Percentiles rank a stretch among this genome's conserved stretches.
Evolutionary conservation across 352 stramenopile genomes (phyloP).

Genomic region (Globisporangium barbulae): DNA sequence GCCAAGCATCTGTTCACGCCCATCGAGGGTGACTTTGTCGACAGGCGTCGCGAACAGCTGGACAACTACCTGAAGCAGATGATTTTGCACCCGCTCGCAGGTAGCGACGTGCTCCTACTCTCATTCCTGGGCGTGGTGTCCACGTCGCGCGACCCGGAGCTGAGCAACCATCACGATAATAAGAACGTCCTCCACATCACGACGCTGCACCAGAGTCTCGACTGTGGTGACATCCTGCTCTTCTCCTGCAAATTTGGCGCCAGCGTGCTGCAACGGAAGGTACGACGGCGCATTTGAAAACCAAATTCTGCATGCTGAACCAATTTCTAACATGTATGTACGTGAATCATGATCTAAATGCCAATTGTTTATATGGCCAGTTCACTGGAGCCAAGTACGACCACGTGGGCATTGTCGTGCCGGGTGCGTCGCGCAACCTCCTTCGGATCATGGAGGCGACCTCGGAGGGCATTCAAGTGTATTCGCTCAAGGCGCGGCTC

Average conservation of each 20-base stretch:
- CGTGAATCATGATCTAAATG: neutral
- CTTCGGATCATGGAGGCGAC: slow-evolving; percentile 81
- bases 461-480: slow-evolving; percentile 75
- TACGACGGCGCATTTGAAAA: slow-evolving; percentile 17
- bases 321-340: neutral
- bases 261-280: slow-evolving; percentile 76
- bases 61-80: slow-evolving; percentile 63
- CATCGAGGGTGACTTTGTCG: slow-evolving; percentile 59
- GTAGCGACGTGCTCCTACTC: slow-evolving; percentile 63
- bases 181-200: slow-evolving; percentile 76
- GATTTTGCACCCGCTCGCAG: slow-evolving; percentile 40
- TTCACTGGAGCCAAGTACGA: slow-evolving; percentile 78
- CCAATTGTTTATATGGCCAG: slow-evolving; percentile 19
- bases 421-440: slow-evolving; percentile 49
- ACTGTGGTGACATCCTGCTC: slow-evolving; percentile 73
- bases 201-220: slow-evolving; percentile 64
- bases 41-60: slow-evolving; percentile 54
- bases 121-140: slow-evolving; percentile 78
- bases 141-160: slow-evolving; percentile 53
- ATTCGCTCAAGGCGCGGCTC: slow-evolving; percentile 69
- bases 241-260: slow-evolving; percentile 80
- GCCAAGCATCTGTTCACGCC: slow-evolving; percentile 70
- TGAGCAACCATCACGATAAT: slow-evolving; percentile 47
- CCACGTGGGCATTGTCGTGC: slow-evolving; percentile 78
- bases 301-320: neutral